Percentiles rank a stretch among this genome's conserved stretches.
Evolutionary conservation across 2,329 filamentous ascomycete genomes (phyloP).

Genomic region (Venturia carpophila): DNA sequence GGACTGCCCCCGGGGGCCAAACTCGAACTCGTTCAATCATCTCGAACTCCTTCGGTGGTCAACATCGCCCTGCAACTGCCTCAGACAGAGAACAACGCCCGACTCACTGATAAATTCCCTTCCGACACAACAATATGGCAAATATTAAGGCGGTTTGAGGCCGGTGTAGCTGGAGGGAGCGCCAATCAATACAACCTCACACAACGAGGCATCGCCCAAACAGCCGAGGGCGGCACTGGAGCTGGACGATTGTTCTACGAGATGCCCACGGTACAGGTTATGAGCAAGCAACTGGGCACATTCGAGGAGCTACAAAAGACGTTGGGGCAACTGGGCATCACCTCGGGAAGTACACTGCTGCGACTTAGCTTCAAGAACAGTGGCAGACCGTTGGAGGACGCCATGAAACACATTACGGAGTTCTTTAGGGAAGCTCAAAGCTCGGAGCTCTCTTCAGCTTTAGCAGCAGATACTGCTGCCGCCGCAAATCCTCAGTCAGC

Average conservation of each 20-base stretch:
- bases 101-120: constrained; percentile 76
- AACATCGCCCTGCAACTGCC: constrained; percentile 85
- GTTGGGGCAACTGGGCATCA: constrained; percentile 77
- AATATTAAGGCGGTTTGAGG: constrained; percentile 83
- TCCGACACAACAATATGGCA: constrained; percentile 86
- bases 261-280: constrained; percentile 73
- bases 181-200: constrained; percentile 63
- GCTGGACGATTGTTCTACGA: constrained; percentile 78
- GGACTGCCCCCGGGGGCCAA: constrained; percentile 80
- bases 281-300: constrained; percentile 68
- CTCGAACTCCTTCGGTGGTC: constrained; percentile 76
- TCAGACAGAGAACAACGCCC: constrained; percentile 60
- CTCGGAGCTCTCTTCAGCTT: constrained; percentile 22
- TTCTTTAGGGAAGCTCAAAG: constrained; percentile 53
- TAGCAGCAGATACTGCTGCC: neutral
- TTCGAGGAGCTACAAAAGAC: constrained; percentile 85
- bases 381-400: constrained; percentile 71
- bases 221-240: constrained; percentile 45
- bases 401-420: constrained; percentile 70
- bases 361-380: constrained; percentile 70
- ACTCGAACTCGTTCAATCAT: constrained; percentile 81
- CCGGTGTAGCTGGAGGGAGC: constrained; percentile 54
- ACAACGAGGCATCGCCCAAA: constrained; percentile 64
- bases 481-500: neutral
- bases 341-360: constrained; percentile 72